Evolutionary conservation across 768 basidiomycete species (phyloP), one percentile per base, ranked within the genome.

Genomic region (Lentinula detonsa): DNA sequence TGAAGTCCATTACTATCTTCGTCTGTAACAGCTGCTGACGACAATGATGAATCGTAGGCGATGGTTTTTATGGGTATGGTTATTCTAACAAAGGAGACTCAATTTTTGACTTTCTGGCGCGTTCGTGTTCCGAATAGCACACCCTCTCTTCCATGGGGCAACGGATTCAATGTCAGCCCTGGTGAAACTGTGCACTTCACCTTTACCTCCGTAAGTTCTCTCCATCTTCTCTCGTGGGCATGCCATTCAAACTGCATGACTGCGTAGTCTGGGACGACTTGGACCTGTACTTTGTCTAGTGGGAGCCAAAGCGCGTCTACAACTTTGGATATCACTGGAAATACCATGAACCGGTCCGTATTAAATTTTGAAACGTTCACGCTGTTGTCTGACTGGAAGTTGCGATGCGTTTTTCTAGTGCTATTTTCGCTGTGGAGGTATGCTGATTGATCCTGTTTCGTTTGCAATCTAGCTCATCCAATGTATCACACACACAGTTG

Each of bases 341-440:
- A 54, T 59, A 70, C 69, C 0, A 70, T 70, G 69, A 68, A 70
- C 55, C 64, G 69, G 69, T 66, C 15, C 45, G 61, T 50, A 18
- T 49, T 13, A 37, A 10, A 28, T 42, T 7, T 8, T 56, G 21
- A 15, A 23, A 11, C 10, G 13, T 56, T 11, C 23, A 10, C 2
- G 16, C 16, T 31, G 15, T 18, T 42, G 0, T 23, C 35, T 40
- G 35, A 18, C 46, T 8, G 49, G 1, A 5, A 52, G 10, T 21
- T 23, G 31, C 18, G 13, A 50, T 23, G 4, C 11, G 18, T n/a
- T n/a, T 37, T 39, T 35, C 2, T 58, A 70, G 69, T 16, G 69
- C 69, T 3, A 70, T 70, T 28, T 69, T 70, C 50, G 69, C 69
- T 40, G 69, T 65, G 40, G 69, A 70, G 65, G 67, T 68, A 64